phyloP scores from a whole-genome alignment of 2,329 filamentous ascomycete species.

The Fusarium marasasianum region DNA sequence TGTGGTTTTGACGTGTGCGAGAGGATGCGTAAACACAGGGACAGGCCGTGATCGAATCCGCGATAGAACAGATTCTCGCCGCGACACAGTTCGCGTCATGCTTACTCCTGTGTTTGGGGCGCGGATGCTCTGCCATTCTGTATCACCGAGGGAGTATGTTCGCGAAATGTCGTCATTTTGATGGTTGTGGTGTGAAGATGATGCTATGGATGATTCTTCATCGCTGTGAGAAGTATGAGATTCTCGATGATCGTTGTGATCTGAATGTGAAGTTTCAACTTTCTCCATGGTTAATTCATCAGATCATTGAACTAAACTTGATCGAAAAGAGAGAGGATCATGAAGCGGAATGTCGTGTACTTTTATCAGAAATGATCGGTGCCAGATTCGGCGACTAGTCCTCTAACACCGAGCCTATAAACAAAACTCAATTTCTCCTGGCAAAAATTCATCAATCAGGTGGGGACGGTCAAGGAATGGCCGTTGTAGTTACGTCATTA shows the following conservation, averaged over 20 bases:
- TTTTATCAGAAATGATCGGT: constrained; percentile 1
- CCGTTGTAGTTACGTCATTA: constrained; percentile 1
- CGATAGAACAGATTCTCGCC: constrained; percentile 53
- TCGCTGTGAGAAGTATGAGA: not conserved
- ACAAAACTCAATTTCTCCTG: not conserved
- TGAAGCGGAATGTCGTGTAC: not conserved
- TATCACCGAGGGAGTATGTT: constrained; percentile 10
- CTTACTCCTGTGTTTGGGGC: not conserved
- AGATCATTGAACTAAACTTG: not conserved
- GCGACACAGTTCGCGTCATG: constrained; percentile 34
- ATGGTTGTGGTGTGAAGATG: not conserved
- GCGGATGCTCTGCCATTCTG: constrained; percentile 10
- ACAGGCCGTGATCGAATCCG: constrained; percentile 55
- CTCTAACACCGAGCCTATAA: not conserved
- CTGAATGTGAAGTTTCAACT: not conserved
- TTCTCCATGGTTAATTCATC: constrained; percentile 2
- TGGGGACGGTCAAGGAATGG: constrained; percentile 9
- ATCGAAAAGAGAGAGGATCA: not conserved
- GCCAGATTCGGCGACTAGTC: constrained; percentile 21
- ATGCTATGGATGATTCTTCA: constrained; percentile 27
- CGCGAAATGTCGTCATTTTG: not conserved
- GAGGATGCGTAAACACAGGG: constrained; percentile 55
- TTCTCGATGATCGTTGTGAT: not conserved
- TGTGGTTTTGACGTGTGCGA: constrained; percentile 55
- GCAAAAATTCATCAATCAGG: not conserved